phyloP scores from a whole-genome alignment of 768 basidiomycete genomes.

The Trametopsis cervina region DNA sequence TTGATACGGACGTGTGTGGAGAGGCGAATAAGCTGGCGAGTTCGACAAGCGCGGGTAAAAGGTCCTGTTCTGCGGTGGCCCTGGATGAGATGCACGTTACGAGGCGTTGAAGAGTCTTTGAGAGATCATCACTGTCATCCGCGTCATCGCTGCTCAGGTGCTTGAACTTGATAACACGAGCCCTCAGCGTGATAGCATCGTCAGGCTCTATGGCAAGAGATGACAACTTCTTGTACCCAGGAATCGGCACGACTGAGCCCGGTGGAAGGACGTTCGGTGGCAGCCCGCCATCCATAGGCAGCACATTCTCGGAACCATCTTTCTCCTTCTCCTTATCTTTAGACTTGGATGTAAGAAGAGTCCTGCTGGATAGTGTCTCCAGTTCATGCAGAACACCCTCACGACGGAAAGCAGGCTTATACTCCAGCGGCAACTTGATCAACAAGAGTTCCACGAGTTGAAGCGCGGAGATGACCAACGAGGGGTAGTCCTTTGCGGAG shows the following conservation, averaged over 20 bases:
- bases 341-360: conserved; percentile 48
- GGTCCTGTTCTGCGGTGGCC: conserved; percentile 54
- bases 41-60: conserved; percentile 56
- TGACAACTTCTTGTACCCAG: conserved; percentile 64
- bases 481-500: conserved; percentile 86
- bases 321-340: conserved; percentile 34
- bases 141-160: conserved; percentile 56
- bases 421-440: conserved; percentile 74
- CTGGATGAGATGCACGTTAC: conserved; percentile 56
- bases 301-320: conserved; percentile 28
- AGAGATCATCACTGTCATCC: conserved; percentile 52
- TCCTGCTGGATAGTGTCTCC: conserved; percentile 61
- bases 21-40: conserved; percentile 79
- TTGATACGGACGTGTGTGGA: conserved; percentile 76
- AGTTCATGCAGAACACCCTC: conserved; percentile 98
- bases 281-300: conserved; percentile 31
- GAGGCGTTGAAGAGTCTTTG: conserved; percentile 53
- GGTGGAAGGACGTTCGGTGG: conserved; percentile 30
- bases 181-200: conserved; percentile 89
- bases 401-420: conserved; percentile 83
- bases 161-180: conserved; percentile 83
- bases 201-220: conserved; percentile 72
- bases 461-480: conserved; percentile 79
- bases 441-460: conserved; percentile 92
- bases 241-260: conserved; percentile 39